Evolutionary conservation across 768 basidiomycete species (phyloP).

Genomic region (Leucosporidium scottii): DNA sequence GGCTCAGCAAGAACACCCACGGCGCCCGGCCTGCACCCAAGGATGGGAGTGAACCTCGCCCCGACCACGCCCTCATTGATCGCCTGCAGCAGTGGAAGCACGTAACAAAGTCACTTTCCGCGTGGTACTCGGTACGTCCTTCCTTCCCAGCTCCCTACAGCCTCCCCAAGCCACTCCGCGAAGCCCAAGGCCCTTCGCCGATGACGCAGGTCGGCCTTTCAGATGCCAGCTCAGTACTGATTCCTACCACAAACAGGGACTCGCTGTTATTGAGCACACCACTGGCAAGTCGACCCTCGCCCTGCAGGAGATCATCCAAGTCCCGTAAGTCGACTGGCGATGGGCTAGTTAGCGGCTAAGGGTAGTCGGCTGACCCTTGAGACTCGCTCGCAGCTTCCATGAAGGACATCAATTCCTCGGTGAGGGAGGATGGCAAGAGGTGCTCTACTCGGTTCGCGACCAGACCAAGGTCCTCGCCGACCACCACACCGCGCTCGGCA

Average conservation of each 20-base stretch:
- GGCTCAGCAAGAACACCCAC: too few relatives aligned
- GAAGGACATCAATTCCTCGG: constrained; percentile 34
- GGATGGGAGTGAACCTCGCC: too few relatives aligned
- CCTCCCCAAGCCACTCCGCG: too few relatives aligned
- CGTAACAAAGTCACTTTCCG: constrained; percentile 25
- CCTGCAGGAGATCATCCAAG: constrained; percentile 30
- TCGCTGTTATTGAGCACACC: constrained; percentile 26
- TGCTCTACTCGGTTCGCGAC: constrained; percentile 34
- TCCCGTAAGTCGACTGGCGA: constrained; percentile 11
- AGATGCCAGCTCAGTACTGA: neutral
- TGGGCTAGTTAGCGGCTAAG: too few relatives aligned
- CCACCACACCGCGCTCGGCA: constrained; percentile 23
- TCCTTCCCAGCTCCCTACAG: too few relatives aligned
- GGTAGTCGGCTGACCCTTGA: neutral
- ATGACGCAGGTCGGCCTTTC: neutral
- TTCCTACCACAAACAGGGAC: constrained; percentile 11
- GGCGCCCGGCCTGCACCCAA: too few relatives aligned
- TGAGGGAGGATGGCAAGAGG: constrained; percentile 44
- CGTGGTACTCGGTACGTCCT: constrained; percentile 20
- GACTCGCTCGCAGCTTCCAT: constrained; percentile 18
- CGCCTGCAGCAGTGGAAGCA: constrained; percentile 17
- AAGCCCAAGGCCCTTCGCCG: too few relatives aligned
- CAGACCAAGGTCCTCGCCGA: constrained; percentile 30
- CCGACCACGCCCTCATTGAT: too few relatives aligned
- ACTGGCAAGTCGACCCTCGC: constrained; percentile 23